Percentiles rank a stretch among this genome's conserved stretches.
Conservation (phyloP, 140 eudicot genomes). For the Ambrosia hybrid region DNA sequence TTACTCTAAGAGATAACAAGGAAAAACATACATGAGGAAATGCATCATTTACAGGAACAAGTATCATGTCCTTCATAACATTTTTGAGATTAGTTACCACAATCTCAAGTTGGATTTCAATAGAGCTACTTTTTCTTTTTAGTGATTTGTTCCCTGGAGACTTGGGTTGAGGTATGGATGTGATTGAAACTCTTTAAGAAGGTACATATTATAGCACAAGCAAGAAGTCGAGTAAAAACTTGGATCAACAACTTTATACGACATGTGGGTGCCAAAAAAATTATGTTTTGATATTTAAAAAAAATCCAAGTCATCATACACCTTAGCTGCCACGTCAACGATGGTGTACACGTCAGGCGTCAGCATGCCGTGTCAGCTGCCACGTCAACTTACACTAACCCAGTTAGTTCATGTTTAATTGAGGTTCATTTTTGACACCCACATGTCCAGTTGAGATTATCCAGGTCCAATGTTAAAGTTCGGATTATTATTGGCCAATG, state of each 20-base stretch:
- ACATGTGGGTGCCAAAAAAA: too few relatives aligned
- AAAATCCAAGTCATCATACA: too few relatives aligned
- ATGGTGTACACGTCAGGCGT: too few relatives aligned
- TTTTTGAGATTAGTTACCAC: slow-evolving; percentile 11
- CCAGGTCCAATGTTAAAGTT: too few relatives aligned
- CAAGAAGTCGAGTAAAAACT: slow-evolving; percentile 3
- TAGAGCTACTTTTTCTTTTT: slow-evolving; percentile 4
- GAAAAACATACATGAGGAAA: neutral
- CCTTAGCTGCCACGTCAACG: too few relatives aligned
- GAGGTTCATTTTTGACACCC: neutral
- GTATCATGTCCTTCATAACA: neutral
- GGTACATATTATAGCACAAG: neutral
- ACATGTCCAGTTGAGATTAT: neutral
- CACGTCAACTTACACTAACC: too few relatives aligned
- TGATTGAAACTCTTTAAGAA: slow-evolving; percentile 5
- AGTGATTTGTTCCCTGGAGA: neutral
- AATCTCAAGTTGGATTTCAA: neutral
- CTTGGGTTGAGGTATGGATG: slow-evolving; percentile 17
- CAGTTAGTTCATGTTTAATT: neutral
- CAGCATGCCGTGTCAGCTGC: too few relatives aligned
- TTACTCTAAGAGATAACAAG: neutral
- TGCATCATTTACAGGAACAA: neutral
- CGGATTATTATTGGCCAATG: neutral
- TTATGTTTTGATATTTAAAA: too few relatives aligned
- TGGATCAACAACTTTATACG: neutral